Conservation (phyloP, 2,329 filamentous ascomycete species). For the Neopestalotiopsis rosae region DNA sequence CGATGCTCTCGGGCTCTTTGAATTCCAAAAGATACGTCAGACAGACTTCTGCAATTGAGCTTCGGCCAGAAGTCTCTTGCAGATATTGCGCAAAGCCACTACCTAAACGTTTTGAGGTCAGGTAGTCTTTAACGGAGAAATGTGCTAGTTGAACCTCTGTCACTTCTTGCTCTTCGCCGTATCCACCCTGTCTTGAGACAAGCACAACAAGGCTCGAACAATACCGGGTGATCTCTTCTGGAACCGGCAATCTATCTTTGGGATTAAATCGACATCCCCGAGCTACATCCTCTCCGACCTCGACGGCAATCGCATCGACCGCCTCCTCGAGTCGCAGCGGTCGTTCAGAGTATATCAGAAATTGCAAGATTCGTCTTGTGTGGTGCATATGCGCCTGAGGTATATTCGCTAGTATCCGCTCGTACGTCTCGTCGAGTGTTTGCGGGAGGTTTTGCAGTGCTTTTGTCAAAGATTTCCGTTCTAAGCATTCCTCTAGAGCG, state of each 20-base stretch:
- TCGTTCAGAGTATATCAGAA: slow-evolving; percentile 29
- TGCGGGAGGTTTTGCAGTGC: slow-evolving; percentile 20
- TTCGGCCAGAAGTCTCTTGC: too few species aligned
- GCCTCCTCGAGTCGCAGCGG: slow-evolving; percentile 30
- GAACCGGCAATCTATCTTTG: slow-evolving; percentile 30
- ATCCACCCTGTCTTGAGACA: not conserved
- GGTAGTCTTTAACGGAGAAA: too few species aligned
- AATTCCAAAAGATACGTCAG: too few species aligned
- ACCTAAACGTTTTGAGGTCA: too few species aligned
- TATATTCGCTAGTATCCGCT: slow-evolving; percentile 21
- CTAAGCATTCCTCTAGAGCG: slow-evolving; percentile 25
- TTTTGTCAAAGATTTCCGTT: slow-evolving; percentile 1
- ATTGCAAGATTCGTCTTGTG: slow-evolving; percentile 24
- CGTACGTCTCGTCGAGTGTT: slow-evolving; percentile 27
- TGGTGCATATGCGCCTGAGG: not conserved
- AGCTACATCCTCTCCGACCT: slow-evolving; percentile 4
- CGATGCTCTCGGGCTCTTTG: too few species aligned
- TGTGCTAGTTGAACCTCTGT: too few species aligned
- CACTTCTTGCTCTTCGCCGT: too few species aligned
- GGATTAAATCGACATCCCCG: slow-evolving; percentile 29
- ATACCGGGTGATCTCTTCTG: slow-evolving; percentile 30
- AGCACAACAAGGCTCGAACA: slow-evolving; percentile 32
- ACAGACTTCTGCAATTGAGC: too few species aligned
- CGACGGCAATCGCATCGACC: slow-evolving; percentile 24
- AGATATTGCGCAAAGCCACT: too few species aligned